These are phyloP conservation scores for Russula foetens DNA, from an alignment of 768 basidiomycete genomes.

Conservation along the genomic window DNA sequence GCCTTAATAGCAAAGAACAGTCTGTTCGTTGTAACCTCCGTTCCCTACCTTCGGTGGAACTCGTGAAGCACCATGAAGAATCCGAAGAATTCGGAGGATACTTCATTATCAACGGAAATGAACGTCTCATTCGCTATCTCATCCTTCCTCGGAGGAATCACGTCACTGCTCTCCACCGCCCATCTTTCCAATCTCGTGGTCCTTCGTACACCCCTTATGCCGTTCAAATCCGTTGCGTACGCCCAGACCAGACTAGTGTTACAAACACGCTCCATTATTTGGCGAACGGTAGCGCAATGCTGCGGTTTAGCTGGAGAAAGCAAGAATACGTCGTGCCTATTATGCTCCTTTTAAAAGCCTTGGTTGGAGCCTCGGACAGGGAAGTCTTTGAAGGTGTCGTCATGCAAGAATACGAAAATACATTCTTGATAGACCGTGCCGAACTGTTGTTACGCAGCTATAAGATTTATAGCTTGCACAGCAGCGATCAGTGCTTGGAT, in stretches of 20 bases:
- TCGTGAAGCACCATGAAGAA: constrained; percentile 89
- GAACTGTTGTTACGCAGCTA: constrained; percentile 91
- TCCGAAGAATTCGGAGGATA: constrained; percentile 98
- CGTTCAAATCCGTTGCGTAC: constrained; percentile 91
- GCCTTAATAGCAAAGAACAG: constrained; percentile 31
- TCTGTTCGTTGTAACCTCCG: constrained; percentile 91
- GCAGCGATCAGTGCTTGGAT: constrained; percentile 85
- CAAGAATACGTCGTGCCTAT: constrained; percentile 98
- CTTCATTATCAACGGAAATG: constrained; percentile 98
- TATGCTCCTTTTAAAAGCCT: constrained; percentile 92
- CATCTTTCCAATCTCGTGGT: constrained; percentile 87
- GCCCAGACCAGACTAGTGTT: constrained; percentile 84
- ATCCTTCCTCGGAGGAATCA: constrained; percentile 95
- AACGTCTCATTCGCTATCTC: constrained; percentile 95
- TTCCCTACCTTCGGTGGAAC: constrained; percentile 72
- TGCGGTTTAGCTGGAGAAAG: constrained; percentile 95
- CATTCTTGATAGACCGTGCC: constrained; percentile 94
- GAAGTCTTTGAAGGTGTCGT: constrained; percentile 96
- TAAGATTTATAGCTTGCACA: constrained; percentile 85
- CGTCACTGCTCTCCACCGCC: constrained; percentile 85
- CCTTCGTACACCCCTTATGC: constrained; percentile 92
- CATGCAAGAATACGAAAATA: constrained; percentile 95
- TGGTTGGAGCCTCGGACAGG: constrained; percentile 84
- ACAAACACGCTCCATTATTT: constrained; percentile 99
- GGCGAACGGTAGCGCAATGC: constrained; percentile 91